Base-by-base conservation (phyloP, 495 filamentous ascomycete genomes). In the Bryoglossum gracile region DNA sequence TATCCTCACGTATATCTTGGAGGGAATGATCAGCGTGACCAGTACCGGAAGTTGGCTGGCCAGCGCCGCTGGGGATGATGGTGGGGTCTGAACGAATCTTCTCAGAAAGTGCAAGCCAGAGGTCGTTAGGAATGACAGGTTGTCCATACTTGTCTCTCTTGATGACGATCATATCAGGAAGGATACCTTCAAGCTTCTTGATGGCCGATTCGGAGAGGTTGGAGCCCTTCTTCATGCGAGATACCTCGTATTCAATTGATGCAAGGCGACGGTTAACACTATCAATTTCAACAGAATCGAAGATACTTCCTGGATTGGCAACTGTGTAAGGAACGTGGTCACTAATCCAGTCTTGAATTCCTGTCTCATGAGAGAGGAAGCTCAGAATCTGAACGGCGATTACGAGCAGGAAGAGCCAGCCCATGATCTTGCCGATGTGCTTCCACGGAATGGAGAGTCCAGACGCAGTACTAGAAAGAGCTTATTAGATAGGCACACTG, bases 71-170 rank as follows among this genome's bases (percentile, higher is more conserved):
- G 19, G 19, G 2, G 17, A 48, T 23, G 5, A 54, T 16, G 2
- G 46, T 28, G 14, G 48, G 26, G 11, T 62, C 59, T 0, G 53
- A 30, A 0, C 39, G 46, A 11, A 62, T 57, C 39, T 52, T 49
- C 10, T 48, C 48, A 18, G 61, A 62, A 16, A 82, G 53, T 3
- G 76, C 77, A 38, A 69, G 62, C 76, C 74, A 82, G 41, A 81
- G 77, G 6, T 75, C 69, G 16, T 74, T 62, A 2, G 72, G 60
- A 38, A 81, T 70, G 35, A 66, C 55, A 0, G 63, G 42, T 24
- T 69, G 66, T 26, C 73, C 74, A 0, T 55, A 55, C 23, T 64
- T 55, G 47, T 73, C 65, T 23, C 63, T 62, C 19, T 64, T 59
- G 23, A 68, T 64, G 46, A 67, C 62, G 17, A 67, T 51, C 25